These are phyloP conservation scores for Flammula alnicola DNA, from an alignment of 1,284 basidiomycete species.

Conservation along the genomic window DNA sequence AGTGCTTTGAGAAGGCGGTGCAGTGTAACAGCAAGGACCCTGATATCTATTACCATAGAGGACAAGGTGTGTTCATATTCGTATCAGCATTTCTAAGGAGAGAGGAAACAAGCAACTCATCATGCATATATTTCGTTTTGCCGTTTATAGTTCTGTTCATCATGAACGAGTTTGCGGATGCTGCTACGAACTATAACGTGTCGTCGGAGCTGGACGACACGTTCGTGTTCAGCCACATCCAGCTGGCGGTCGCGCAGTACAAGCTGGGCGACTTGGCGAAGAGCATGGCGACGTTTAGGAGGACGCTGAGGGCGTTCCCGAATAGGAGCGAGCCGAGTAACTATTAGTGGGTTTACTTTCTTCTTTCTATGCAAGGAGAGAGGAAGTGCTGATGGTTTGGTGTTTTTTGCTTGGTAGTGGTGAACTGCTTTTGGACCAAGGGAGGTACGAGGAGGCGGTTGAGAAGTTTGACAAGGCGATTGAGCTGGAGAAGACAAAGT, in stretches of 20 bases:
- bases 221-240: constrained; percentile 96
- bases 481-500: constrained; percentile 85
- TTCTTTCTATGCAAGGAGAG: neutral
- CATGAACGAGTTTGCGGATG: constrained; percentile 87
- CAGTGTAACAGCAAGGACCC: constrained; percentile 85
- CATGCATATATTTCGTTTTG: neutral
- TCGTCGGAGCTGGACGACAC: constrained; percentile 82
- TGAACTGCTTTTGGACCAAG: constrained; percentile 93
- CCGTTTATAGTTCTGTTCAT: constrained; percentile 88
- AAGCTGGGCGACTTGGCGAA: constrained; percentile 81
- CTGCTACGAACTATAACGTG: constrained; percentile 90
- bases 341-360: constrained; percentile 74
- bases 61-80: constrained; percentile 69
- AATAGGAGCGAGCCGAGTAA: constrained; percentile 86
- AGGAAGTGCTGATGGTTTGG: neutral
- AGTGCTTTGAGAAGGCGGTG: constrained; percentile 92
- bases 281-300: constrained; percentile 90
- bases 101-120: too few species aligned
- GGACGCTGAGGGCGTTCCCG: constrained; percentile 83
- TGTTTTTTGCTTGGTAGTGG: constrained; percentile 62
- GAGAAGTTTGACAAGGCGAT: constrained; percentile 95
- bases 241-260: constrained; percentile 97
- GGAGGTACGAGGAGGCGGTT: constrained; percentile 89
- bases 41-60: constrained; percentile 99
- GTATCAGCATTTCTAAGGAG: neutral